phyloP scores from a whole-genome alignment of 495 filamentous ascomycete genomes.

The Venustampulla echinocandica region DNA sequence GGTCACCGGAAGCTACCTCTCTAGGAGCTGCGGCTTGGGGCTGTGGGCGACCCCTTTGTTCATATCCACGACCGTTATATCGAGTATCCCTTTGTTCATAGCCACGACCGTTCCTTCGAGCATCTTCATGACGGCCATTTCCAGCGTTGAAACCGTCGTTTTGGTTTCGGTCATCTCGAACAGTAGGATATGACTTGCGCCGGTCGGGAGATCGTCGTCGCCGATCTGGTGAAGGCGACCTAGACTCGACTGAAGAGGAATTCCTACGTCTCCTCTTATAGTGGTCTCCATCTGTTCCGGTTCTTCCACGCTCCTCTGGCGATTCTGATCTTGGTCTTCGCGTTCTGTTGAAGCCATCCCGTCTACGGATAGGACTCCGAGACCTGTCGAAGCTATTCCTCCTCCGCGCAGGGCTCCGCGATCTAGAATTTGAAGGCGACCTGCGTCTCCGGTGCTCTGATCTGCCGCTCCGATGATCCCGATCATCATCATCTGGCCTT shows the following conservation, averaged over 20 bases:
- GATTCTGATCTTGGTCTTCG: conserved; percentile 26
- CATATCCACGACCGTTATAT: too few species aligned
- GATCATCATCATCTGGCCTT: conserved; percentile 21
- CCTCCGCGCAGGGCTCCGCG: conserved; percentile 4
- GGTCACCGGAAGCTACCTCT: conserved; percentile 21
- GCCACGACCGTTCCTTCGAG: conserved; percentile 20
- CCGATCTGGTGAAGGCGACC: conserved; percentile 19
- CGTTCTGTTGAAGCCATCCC: conserved; percentile 18
- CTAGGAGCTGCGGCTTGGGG: neutral
- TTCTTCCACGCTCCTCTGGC: conserved; percentile 16
- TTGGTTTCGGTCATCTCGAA: conserved; percentile 16
- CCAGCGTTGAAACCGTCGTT: conserved; percentile 9
- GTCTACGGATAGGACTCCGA: too few species aligned
- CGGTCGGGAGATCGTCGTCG: conserved; percentile 18
- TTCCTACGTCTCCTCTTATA: conserved; percentile 12
- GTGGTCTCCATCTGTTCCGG: conserved; percentile 8
- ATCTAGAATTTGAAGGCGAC: neutral
- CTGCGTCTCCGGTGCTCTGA: conserved; percentile 11
- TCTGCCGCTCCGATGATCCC: conserved; percentile 15
- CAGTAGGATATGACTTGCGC: conserved; percentile 22
- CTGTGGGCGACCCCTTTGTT: too few species aligned
- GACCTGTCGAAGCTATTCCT: too few species aligned
- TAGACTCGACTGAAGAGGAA: conserved; percentile 18
- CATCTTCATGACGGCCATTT: conserved; percentile 9
- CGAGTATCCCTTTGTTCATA: too few species aligned